Evolutionary conservation across 371 early-diverging fungal genomes (phyloP).

Genomic region (Gilbertella persicaria): DNA sequence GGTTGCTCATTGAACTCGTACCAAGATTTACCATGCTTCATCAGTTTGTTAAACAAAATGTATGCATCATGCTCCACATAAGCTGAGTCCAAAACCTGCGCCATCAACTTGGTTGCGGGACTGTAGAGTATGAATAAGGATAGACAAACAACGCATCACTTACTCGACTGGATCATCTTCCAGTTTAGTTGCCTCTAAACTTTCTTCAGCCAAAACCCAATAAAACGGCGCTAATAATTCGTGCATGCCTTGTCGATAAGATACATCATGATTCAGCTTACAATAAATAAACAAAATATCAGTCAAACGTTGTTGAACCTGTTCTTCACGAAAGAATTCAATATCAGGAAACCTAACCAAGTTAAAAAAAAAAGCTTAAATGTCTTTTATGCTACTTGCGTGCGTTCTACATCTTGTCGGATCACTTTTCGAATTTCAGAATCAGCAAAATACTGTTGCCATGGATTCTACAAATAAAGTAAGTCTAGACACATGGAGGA

Average conservation of each 20-base stretch:
- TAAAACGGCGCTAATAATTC: constrained; percentile 88
- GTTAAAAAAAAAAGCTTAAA: background rate
- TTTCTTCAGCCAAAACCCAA: constrained; percentile 72
- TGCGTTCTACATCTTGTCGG: constrained; percentile 89
- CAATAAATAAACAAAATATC: constrained; percentile 91
- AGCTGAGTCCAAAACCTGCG: constrained; percentile 36
- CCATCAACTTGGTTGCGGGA: constrained; percentile 32
- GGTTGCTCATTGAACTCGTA: constrained; percentile 73
- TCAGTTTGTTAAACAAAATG: constrained; percentile 79
- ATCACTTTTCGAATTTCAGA: constrained; percentile 83
- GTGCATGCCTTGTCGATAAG: constrained; percentile 98
- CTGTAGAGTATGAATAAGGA: constrained; percentile 14
- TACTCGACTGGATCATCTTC: constrained; percentile 15
- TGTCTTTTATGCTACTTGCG: constrained; percentile 55
- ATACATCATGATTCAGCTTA: constrained; percentile 81
- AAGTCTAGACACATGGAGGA: background rate
- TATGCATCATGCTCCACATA: constrained; percentile 88
- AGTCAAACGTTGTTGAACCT: constrained; percentile 72
- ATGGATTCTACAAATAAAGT: constrained; percentile 71
- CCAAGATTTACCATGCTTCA: constrained; percentile 81
- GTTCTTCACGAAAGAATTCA: constrained; percentile 68
- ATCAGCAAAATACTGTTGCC: constrained; percentile 91
- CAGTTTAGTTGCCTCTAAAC: constrained; percentile 19
- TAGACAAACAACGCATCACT: background rate
- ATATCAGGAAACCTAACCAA: constrained; percentile 83